A percentile compares a stretch with the other conserved stretches of the same genome.
phyloP scores from a whole-genome alignment of 2,329 filamentous ascomycete genomes.

The Seiridium cupressi region DNA sequence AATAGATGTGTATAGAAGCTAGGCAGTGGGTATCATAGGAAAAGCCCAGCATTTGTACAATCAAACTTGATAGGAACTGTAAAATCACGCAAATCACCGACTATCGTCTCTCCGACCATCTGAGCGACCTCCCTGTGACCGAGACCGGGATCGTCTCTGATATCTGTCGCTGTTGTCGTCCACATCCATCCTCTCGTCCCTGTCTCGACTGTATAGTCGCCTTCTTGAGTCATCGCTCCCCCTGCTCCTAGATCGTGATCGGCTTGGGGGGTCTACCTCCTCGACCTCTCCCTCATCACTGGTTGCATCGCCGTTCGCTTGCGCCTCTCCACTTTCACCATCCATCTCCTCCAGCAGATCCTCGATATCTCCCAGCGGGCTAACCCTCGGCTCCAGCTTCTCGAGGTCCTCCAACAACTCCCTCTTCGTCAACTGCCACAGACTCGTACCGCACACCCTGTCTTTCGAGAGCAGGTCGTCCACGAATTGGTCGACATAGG shows the following conservation, averaged over 20 bases:
- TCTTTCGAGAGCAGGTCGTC: constrained; percentile 89
- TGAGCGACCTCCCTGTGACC: neutral
- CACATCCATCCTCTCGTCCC: constrained; percentile 4
- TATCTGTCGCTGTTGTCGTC: neutral
- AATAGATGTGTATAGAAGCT: neutral
- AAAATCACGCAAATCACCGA: neutral
- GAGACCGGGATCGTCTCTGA: neutral
- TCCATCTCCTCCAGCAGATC: constrained; percentile 64
- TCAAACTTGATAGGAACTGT: neutral
- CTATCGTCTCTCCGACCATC: neutral
- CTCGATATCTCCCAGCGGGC: constrained; percentile 78
- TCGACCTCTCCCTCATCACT: constrained; percentile 1
- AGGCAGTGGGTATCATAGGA: constrained; percentile 1
- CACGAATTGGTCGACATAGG: constrained; percentile 87
- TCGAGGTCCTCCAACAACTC: constrained; percentile 86
- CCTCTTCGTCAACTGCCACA: constrained; percentile 87
- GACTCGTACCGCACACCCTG: constrained; percentile 82
- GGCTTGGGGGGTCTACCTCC: neutral
- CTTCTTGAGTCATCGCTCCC: neutral
- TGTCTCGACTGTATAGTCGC: constrained; percentile 3
- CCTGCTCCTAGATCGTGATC: constrained; percentile 1
- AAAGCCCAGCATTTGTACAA: neutral
- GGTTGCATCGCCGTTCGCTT: neutral
- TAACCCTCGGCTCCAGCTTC: constrained; percentile 79
- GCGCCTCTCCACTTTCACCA: constrained; percentile 31